A percentile compares a stretch with the other conserved stretches of the same genome.
Evolutionary conservation across 371 early-diverging fungal genomes (phyloP).

Genomic region (Fennellomyces sp.): DNA sequence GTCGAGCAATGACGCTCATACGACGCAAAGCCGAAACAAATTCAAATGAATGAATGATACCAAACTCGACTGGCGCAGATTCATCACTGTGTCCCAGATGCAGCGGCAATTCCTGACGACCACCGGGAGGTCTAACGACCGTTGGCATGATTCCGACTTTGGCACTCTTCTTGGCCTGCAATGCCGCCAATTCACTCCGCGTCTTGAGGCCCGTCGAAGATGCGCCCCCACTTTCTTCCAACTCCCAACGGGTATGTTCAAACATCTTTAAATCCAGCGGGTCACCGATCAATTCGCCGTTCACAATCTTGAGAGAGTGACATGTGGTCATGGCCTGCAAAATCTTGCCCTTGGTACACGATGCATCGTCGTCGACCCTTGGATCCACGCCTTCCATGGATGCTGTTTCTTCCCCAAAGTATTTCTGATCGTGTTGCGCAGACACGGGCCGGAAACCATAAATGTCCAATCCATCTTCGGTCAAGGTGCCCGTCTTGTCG

Average conservation of each 20-base stretch:
- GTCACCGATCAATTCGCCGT: slow-evolving; percentile 94
- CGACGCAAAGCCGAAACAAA: slow-evolving; percentile 93
- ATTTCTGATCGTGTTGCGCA: slow-evolving; percentile 20
- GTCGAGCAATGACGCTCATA: slow-evolving; percentile 94
- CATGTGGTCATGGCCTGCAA: slow-evolving; percentile 93
- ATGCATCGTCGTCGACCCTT: slow-evolving; percentile 19
- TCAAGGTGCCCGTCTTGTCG: slow-evolving; percentile 99
- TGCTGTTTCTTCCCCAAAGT: slow-evolving; percentile 45
- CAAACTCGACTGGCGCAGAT: slow-evolving; percentile 74
- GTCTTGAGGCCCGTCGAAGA: slow-evolving; percentile 43
- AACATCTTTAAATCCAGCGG: slow-evolving; percentile 99
- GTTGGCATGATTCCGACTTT: slow-evolving; percentile 75
- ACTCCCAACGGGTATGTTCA: slow-evolving; percentile 90
- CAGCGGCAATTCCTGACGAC: slow-evolving; percentile 39
- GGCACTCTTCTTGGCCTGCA: slow-evolving; percentile 36
- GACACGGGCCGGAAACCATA: slow-evolving; percentile 77
- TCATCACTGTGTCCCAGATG: slow-evolving; percentile 1
- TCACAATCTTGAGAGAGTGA: slow-evolving; percentile 93
- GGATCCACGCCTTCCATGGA: slow-evolving; percentile 19
- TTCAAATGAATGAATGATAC: slow-evolving; percentile 93
- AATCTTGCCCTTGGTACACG: slow-evolving; percentile 35
- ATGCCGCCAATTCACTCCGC: slow-evolving; percentile 33
- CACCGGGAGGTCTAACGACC: slow-evolving; percentile 86
- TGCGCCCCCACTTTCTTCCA: slow-evolving; percentile 81
- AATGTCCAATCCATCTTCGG: slow-evolving; percentile 98